Evolutionary conservation across 495 filamentous ascomycete genomes (phyloP).

Genomic region (Chaetomium cochliodes): DNA sequence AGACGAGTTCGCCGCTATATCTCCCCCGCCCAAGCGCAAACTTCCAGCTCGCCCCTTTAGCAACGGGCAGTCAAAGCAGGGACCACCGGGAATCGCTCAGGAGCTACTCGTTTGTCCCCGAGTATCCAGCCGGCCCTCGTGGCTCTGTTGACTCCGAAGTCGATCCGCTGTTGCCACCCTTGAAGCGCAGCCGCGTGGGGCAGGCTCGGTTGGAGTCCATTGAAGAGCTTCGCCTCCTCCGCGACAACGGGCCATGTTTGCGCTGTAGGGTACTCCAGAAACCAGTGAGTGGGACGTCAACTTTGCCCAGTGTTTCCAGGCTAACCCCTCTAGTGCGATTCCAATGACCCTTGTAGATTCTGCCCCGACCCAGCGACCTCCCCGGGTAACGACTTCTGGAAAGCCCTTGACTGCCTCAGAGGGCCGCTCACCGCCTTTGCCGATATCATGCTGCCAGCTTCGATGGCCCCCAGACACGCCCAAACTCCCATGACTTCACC

Average conservation of each 20-base stretch:
- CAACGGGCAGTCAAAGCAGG: slow-evolving; percentile 37
- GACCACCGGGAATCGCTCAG: slow-evolving; percentile 48
- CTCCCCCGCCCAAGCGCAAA: slow-evolving; percentile 44
- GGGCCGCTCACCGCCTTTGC: slow-evolving; percentile 44
- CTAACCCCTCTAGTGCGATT: slow-evolving; percentile 43
- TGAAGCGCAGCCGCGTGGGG: slow-evolving; percentile 50
- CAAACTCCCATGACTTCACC: slow-evolving; percentile 53
- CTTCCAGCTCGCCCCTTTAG: slow-evolving; percentile 41
- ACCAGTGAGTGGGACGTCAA: slow-evolving; percentile 34
- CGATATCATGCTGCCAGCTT: slow-evolving; percentile 49
- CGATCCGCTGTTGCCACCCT: slow-evolving; percentile 49
- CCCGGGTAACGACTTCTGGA: slow-evolving; percentile 45
- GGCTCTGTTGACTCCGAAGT: slow-evolving; percentile 50
- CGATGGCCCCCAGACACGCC: slow-evolving; percentile 45
- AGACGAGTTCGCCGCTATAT: slow-evolving; percentile 34
- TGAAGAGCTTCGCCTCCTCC: slow-evolving; percentile 48
- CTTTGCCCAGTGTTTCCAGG: background rate
- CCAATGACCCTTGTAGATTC: slow-evolving; percentile 45
- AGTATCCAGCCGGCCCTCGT: slow-evolving; percentile 40
- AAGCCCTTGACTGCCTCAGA: slow-evolving; percentile 47
- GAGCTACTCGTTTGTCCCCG: slow-evolving; percentile 44
- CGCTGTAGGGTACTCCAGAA: slow-evolving; percentile 46
- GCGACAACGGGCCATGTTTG: slow-evolving; percentile 47
- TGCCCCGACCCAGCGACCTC: slow-evolving; percentile 41
- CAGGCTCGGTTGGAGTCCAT: slow-evolving; percentile 51